These are phyloP conservation scores for Gossypium arboreum DNA, from an alignment of 345 rosid genomes.

Conservation along the genomic window DNA sequence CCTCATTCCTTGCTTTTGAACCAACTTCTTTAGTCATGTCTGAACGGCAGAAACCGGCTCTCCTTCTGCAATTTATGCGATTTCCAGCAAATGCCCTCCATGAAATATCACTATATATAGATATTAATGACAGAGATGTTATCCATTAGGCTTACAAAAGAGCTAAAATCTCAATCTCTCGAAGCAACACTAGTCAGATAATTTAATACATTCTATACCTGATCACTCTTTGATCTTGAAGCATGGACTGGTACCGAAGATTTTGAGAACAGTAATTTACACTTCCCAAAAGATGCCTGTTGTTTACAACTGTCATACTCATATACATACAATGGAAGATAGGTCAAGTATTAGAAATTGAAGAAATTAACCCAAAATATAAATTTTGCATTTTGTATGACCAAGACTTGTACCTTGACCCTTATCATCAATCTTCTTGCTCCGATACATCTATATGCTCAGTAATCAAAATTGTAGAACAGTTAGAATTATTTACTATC, in stretches of 20 bases:
- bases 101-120: slow-evolving; percentile 1
- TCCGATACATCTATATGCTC: slow-evolving; percentile 40
- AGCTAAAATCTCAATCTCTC: background rate
- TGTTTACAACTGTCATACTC: slow-evolving; percentile 28
- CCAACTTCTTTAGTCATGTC: slow-evolving; percentile 10
- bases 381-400: background rate
- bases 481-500: background rate
- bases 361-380: background rate
- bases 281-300: slow-evolving; percentile 18
- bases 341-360: background rate
- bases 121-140: background rate
- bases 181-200: background rate
- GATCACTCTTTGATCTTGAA: slow-evolving; percentile 21
- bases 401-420: slow-evolving; percentile 34
- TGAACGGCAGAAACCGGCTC: background rate
- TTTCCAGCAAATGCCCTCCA: slow-evolving; percentile 15
- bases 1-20: slow-evolving; percentile 21
- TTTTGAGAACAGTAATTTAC: slow-evolving; percentile 10
- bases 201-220: slow-evolving; percentile 22
- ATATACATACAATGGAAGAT: background rate
- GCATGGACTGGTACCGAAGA: slow-evolving; percentile 26
- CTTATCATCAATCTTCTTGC: slow-evolving; percentile 45
- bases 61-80: slow-evolving; percentile 1
- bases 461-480: background rate
- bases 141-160: background rate